These are phyloP conservation scores for Rhodomyrtus psidioides DNA, from an alignment of 441 rosid species.

Conservation along the genomic window DNA sequence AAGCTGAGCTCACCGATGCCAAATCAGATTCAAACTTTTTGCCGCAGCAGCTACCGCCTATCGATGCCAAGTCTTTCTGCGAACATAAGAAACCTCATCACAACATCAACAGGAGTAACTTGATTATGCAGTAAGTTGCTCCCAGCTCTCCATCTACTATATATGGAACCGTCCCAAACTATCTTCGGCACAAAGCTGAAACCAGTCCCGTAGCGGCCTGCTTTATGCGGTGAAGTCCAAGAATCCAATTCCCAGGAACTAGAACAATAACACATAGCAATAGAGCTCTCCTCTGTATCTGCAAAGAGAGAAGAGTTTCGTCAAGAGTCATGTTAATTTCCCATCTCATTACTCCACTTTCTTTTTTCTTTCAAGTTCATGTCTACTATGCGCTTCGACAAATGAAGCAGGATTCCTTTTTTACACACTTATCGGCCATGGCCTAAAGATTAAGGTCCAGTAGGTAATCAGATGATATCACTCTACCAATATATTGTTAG, in stretches of 20 bases:
- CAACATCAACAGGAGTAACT: too few relatives aligned
- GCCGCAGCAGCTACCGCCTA: too few relatives aligned
- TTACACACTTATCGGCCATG: neutral
- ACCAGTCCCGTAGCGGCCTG: fast-evolving
- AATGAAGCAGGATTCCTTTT: neutral
- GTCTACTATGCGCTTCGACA: neutral
- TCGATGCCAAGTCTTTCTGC: neutral
- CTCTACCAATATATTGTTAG: too few relatives aligned
- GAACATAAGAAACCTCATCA: neutral
- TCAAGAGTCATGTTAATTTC: neutral
- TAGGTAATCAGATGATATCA: neutral
- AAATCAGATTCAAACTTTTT: too few relatives aligned
- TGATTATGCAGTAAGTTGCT: neutral
- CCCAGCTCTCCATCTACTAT: neutral
- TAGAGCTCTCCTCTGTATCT: neutral
- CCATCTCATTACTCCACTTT: neutral
- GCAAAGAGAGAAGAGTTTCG: neutral
- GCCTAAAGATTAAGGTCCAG: neutral
- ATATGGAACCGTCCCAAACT: neutral
- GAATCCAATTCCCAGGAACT: neutral
- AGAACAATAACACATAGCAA: neutral
- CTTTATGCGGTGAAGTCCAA: too few relatives aligned
- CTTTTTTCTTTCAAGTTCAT: too few relatives aligned
- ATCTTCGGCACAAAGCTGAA: neutral
- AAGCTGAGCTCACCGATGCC: neutral